These are phyloP conservation scores for Lomentospora prolificans DNA, from an alignment of 2,329 filamentous ascomycete species.

Conservation along the genomic window DNA sequence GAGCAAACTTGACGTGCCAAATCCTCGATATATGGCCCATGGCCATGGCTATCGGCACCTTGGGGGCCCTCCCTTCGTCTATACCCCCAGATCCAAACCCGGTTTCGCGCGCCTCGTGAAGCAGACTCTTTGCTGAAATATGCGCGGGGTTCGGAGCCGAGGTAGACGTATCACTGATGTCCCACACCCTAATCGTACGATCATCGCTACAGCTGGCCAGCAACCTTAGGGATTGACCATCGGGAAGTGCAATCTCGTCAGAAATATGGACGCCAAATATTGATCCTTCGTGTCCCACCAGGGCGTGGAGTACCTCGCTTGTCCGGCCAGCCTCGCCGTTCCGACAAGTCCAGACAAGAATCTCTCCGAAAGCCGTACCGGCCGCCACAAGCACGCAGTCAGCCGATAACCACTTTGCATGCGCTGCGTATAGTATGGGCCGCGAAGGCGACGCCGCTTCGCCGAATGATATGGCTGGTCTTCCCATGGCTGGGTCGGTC, in stretches of 20 bases:
- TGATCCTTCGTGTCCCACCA: slow-evolving; percentile 75
- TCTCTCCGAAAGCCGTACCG: slow-evolving; percentile 90
- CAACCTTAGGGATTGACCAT: slow-evolving; percentile 41
- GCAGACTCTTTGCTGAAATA: slow-evolving; percentile 18
- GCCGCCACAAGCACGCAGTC: slow-evolving; percentile 64
- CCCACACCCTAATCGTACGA: slow-evolving; percentile 79
- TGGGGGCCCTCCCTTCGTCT: neutral
- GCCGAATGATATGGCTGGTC: slow-evolving; percentile 27
- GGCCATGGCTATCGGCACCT: slow-evolving; percentile 51
- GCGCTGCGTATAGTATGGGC: slow-evolving; percentile 81
- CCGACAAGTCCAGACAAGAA: slow-evolving; percentile 75
- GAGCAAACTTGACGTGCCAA: slow-evolving; percentile 69
- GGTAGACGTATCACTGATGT: slow-evolving; percentile 50
- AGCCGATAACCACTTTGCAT: slow-evolving; percentile 52
- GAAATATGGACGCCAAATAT: slow-evolving; percentile 87
- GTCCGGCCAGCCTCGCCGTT: slow-evolving; percentile 15
- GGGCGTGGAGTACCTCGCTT: slow-evolving; percentile 40
- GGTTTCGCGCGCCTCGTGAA: slow-evolving; percentile 41
- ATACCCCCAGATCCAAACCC: slow-evolving; percentile 43
- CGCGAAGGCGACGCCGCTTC: slow-evolving; percentile 55
- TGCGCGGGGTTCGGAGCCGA: slow-evolving; percentile 15
- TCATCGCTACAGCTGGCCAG: slow-evolving; percentile 93
- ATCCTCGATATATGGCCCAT: slow-evolving; percentile 89
- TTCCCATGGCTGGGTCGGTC: slow-evolving; percentile 17
- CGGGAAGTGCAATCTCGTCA: slow-evolving; percentile 29